Percentiles rank a stretch among this genome's conserved stretches.
phyloP scores from a whole-genome alignment of 306 rosid species.

The Cucumis sativus region Cucumber_9930_V3 NC_026661.2:22291501-22292000 shows the following conservation, averaged over 20 bases:
- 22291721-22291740: constrained; percentile 56
- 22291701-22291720: constrained; percentile 62
- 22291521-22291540: constrained; percentile 56
- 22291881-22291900: constrained; percentile 57
- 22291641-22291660: constrained; percentile 61
- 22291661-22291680: constrained; percentile 96
- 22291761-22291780: constrained; percentile 24
- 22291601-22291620: constrained; percentile 55
- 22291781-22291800: constrained; percentile 18
- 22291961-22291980: constrained; percentile 41
- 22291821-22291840: constrained; percentile 57
- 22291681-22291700: constrained; percentile 77
- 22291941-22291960: constrained; percentile 65
- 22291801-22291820: constrained; percentile 30
- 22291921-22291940: constrained; percentile 79
- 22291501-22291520: constrained; percentile 51
- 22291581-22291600: constrained; percentile 33
- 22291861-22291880: constrained; percentile 83
- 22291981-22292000: constrained; percentile 50
- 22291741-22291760: constrained; percentile 18
- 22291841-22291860: constrained; percentile 84
- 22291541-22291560: constrained; percentile 24
- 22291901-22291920: constrained; percentile 70
- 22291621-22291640: constrained; percentile 40
- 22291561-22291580: constrained; percentile 20